These are phyloP conservation scores for Spathaspora gorwiae DNA, from an alignment of 805 yeast genomes.

Conservation along the genomic window DNA sequence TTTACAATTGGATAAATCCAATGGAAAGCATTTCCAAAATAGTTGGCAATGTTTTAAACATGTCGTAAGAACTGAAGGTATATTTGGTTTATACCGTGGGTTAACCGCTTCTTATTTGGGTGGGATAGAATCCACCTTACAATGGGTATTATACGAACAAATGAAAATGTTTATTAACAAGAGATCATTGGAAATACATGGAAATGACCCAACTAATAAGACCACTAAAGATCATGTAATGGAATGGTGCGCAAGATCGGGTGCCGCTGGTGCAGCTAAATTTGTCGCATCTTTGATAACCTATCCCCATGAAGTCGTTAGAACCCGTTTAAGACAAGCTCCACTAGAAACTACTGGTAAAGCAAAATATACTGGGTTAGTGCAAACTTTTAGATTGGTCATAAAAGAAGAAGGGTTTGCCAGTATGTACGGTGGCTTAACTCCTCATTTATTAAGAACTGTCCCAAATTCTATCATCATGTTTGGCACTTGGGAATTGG, in stretches of 20 bases:
- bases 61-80: conserved; percentile 72
- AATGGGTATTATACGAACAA: conserved; percentile 95
- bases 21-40: conserved; percentile 64
- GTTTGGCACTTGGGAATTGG: conserved; percentile 98
- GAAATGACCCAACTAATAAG: conserved; percentile 21
- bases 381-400: conserved; percentile 83
- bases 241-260: conserved; percentile 95
- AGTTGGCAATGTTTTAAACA: conserved; percentile 79
- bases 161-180: conserved; percentile 69
- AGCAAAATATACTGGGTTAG: conserved; percentile 83
- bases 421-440: conserved; percentile 94
- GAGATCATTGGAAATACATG: conserved; percentile 39
- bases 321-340: conserved; percentile 93
- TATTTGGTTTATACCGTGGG: conserved; percentile 81
- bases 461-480: conserved; percentile 97
- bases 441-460: conserved; percentile 94
- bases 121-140: conserved; percentile 85
- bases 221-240: conserved; percentile 58
- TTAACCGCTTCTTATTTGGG: conserved; percentile 92
- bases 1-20: conserved; percentile 80
- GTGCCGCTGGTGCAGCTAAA: conserved; percentile 96
- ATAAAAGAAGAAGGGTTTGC: conserved; percentile 87
- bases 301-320: conserved; percentile 95
- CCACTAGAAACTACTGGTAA: conserved; percentile 70
- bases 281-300: conserved; percentile 88